Percentiles rank a stretch among this genome's conserved stretches.
Evolutionary conservation across 2,329 filamentous ascomycete genomes (phyloP).

Genomic region (Colletotrichum echinochloae): DNA sequence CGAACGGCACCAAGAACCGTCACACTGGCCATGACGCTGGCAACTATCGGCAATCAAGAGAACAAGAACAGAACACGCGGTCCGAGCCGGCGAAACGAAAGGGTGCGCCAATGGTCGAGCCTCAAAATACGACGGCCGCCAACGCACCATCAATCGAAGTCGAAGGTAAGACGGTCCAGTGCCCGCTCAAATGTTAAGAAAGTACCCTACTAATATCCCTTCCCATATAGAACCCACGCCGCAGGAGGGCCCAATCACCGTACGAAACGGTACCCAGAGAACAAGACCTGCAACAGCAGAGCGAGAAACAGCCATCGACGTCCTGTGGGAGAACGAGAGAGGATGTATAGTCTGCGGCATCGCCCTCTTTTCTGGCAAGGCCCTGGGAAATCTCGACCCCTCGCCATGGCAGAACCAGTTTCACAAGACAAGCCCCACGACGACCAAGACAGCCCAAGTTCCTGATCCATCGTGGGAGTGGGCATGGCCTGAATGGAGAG

Average conservation of each 20-base stretch:
- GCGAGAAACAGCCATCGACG: constrained; percentile 76
- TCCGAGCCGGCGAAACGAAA: constrained; percentile 11
- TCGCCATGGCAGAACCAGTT: constrained; percentile 84
- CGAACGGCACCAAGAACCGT: not conserved
- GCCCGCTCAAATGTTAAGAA: not conserved
- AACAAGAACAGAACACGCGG: constrained; percentile 2
- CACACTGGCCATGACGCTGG: constrained; percentile 3
- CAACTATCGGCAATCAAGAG: constrained; percentile 10
- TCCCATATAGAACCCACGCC: constrained; percentile 28
- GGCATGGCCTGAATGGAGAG: constrained; percentile 75
- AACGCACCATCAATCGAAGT: constrained; percentile 40
- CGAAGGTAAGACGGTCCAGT: constrained; percentile 24
- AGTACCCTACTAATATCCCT: constrained; percentile 4
- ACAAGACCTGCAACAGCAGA: constrained; percentile 39
- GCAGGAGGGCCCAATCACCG: constrained; percentile 11
- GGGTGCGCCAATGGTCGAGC: constrained; percentile 7
- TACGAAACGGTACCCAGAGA: constrained; percentile 13
- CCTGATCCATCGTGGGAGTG: constrained; percentile 97
- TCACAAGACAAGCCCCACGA: constrained; percentile 70
- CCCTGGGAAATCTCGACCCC: constrained; percentile 87
- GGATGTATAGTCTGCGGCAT: constrained; percentile 91
- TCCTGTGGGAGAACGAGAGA: constrained; percentile 95
- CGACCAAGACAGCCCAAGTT: constrained; percentile 87
- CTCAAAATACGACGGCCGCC: constrained; percentile 4
- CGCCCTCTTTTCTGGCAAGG: constrained; percentile 88